phyloP scores from a whole-genome alignment of 345 rosid species.

The Schrenkiella parvula region DNA sequence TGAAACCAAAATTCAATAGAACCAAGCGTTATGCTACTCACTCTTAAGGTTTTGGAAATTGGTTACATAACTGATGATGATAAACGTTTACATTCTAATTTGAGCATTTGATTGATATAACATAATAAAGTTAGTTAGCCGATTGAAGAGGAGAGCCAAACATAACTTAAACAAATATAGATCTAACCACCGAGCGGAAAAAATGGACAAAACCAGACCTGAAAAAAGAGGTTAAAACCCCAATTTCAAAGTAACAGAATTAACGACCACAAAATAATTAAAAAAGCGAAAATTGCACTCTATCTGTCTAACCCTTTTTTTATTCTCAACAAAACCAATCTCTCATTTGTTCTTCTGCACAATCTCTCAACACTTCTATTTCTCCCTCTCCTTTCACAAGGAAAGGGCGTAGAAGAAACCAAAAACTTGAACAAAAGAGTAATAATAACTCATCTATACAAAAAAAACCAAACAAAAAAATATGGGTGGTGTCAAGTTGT shows the following conservation, averaged over 20 bases:
- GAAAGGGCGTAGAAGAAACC: slow-evolving; percentile 40
- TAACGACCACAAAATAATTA: slow-evolving; percentile 25
- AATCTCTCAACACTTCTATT: slow-evolving; percentile 24
- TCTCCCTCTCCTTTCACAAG: slow-evolving; percentile 35
- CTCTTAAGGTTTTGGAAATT: neutral
- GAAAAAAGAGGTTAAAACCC: slow-evolving; percentile 25
- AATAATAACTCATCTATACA: neutral
- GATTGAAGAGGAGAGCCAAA: slow-evolving; percentile 19
- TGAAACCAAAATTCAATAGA: neutral
- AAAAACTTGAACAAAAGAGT: neutral
- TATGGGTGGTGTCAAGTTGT: slow-evolving; percentile 38
- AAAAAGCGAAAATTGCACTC: neutral
- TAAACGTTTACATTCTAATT: slow-evolving; percentile 16
- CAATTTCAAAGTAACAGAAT: slow-evolving; percentile 15
- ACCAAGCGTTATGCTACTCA: neutral
- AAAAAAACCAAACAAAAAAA: neutral
- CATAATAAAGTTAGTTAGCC: neutral
- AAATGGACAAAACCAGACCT: slow-evolving; percentile 15
- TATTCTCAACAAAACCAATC: slow-evolving; percentile 20
- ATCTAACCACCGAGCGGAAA: slow-evolving; percentile 4
- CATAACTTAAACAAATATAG: slow-evolving; percentile 16
- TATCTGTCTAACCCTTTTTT: slow-evolving; percentile 27
- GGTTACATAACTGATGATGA: slow-evolving; percentile 1
- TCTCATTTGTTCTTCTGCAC: slow-evolving; percentile 26
- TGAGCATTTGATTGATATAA: slow-evolving; percentile 2